Percentiles rank a stretch among this genome's conserved stretches.
phyloP scores from a whole-genome alignment of 495 filamentous ascomycete genomes.

The Glutinoglossum americanum region DNA sequence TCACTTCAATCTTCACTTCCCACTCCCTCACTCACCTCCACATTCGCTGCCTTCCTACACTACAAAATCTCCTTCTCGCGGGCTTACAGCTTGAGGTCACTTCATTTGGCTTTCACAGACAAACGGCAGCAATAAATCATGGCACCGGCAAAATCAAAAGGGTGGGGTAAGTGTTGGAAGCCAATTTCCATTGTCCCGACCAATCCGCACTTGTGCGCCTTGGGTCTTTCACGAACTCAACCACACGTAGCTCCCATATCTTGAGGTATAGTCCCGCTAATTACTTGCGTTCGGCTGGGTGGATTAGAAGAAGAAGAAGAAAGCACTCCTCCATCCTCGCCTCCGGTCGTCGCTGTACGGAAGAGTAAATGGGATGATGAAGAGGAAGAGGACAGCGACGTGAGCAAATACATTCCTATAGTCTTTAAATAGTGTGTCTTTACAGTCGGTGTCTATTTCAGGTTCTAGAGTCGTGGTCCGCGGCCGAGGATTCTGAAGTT shows the following conservation, averaged over 20 bases:
- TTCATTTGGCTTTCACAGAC: background rate
- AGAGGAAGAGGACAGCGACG: conserved; percentile 67
- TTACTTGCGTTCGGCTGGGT: conserved; percentile 1
- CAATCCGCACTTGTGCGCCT: background rate
- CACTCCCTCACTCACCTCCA: background rate
- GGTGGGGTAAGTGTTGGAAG: conserved; percentile 1
- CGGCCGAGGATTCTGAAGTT: conserved; percentile 87
- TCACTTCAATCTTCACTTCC: background rate
- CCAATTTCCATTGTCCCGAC: background rate
- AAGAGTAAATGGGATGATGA: conserved; percentile 80
- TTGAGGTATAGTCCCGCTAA: background rate
- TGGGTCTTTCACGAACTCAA: background rate
- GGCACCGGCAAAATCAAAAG: conserved; percentile 3
- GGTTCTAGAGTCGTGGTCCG: conserved; percentile 95
- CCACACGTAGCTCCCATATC: background rate
- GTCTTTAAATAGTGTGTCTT: conserved; percentile 1
- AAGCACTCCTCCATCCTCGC: conserved; percentile 35
- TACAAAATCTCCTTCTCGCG: background rate
- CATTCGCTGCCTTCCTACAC: background rate
- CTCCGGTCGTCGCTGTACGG: conserved; percentile 28
- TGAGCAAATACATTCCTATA: conserved; percentile 20
- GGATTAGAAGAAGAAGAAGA: conserved; percentile 48
- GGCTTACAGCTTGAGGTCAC: background rate
- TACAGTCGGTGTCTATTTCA: conserved; percentile 14
- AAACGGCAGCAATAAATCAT: background rate